phyloP scores from a whole-genome alignment of 2,329 filamentous ascomycete species.

The Talaromyces funiculosus region DNA sequence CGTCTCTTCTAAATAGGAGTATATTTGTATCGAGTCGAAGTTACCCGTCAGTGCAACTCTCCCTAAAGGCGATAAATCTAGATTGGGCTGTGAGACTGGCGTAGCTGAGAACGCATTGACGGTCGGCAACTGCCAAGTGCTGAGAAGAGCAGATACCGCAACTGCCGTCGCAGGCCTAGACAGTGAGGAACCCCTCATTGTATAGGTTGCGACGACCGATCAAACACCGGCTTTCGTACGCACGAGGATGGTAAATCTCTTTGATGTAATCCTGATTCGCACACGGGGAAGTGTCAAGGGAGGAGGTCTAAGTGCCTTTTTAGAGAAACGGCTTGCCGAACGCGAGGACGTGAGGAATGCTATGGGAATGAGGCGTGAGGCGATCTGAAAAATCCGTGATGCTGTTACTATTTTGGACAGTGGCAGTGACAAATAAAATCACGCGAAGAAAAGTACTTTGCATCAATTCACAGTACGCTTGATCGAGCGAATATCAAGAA shows the following conservation, averaged over 20 bases:
- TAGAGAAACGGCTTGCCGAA: not conserved
- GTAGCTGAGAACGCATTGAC: slow-evolving; percentile 32
- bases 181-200: slow-evolving; percentile 44
- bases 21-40: slow-evolving; percentile 86
- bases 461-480: not conserved
- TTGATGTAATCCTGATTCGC: not conserved
- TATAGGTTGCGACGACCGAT: slow-evolving; percentile 35
- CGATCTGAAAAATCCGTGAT: not conserved
- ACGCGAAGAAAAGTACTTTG: slow-evolving; percentile 15
- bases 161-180: slow-evolving; percentile 41
- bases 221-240: slow-evolving; percentile 16
- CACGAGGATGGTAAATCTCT: not conserved
- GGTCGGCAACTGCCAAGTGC: slow-evolving; percentile 19
- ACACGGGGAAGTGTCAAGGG: not conserved
- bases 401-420: not conserved
- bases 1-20: slow-evolving; percentile 75
- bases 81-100: slow-evolving; percentile 30
- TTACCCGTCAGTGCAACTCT: slow-evolving; percentile 81
- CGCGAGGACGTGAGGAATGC: slow-evolving; percentile 12
- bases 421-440: slow-evolving; percentile 12
- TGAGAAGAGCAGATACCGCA: slow-evolving; percentile 25
- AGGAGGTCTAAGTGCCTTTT: not conserved
- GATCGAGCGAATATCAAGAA: not conserved
- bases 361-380: slow-evolving; percentile 2
- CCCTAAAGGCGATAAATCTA: slow-evolving; percentile 74